Evolutionary conservation across 2,329 filamentous ascomycete genomes (phyloP), one percentile per base, ranked within the genome.

Genomic region (Microcera coccophila): DNA sequence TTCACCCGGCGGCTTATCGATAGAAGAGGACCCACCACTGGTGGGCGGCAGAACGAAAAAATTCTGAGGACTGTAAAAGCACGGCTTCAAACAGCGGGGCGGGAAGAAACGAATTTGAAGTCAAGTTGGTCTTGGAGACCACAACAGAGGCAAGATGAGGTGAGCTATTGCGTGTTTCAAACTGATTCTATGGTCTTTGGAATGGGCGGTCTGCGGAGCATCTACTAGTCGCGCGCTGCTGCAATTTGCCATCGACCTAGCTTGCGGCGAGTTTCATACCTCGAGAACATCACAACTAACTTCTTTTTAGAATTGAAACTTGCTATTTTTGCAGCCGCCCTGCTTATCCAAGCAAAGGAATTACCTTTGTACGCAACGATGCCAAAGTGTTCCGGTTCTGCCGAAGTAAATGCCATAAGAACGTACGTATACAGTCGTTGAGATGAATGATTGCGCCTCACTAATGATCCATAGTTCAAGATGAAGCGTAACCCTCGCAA

Each of bases 401-500:
- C 62, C 68, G 74, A 42, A 74, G 68, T 57, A 77, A 81, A 66
- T 81, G 78, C 65, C 77, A 78, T 64, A 73, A 73, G 60, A 84
- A 82, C 68, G 71, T 73, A 59, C 50, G 66, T 62, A 33, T 39
- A 45, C 44, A 47, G 4, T 33, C n/a, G 24, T 5, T 19, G 29
- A 36, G 28, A 21, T 20, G 19, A 19, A n/a, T 2, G n/a, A 37
- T 24, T 26, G 22, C 22, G 22, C 22, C 32, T 32, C 16, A 33
- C 47, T 49, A 42, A 36, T 33, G 35, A 38, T n/a, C 18, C 24
- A 45, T 53, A 82, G 76, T 95, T 94, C 81, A 93, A 94, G 73
- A 95, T 95, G 88, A 95, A 95, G 85, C 84, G 93, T 55, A 96
- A 97, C 72, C 90, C 91, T 26, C 84, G 91, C 66, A 95, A 96